Evolutionary conservation across 208 protist genomes (phyloP).

Genomic region (Acanthamoeba triangularis): DNA sequence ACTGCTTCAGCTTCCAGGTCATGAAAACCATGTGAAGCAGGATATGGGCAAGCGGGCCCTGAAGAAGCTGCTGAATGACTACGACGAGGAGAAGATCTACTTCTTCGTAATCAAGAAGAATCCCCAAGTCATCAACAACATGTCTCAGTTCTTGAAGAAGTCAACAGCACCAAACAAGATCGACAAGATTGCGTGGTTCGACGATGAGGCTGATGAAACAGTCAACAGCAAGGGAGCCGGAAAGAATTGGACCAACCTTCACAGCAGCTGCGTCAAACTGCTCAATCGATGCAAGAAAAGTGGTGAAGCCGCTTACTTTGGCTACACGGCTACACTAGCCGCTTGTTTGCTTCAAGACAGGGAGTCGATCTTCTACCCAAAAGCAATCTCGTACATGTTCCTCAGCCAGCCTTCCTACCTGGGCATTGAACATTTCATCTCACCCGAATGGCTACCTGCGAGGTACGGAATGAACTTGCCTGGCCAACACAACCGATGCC

Average conservation of each 20-base stretch:
- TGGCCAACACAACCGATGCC: too few relatives aligned
- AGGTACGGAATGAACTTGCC: too few relatives aligned
- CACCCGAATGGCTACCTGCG: too few relatives aligned
- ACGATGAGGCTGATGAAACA: slow-evolving; percentile 22
- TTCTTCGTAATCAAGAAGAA: slow-evolving; percentile 18
- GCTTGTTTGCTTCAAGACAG: slow-evolving; percentile 1
- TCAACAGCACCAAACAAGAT: neutral
- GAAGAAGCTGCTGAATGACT: neutral
- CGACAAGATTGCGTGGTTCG: neutral
- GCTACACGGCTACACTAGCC: neutral
- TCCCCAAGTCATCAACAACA: neutral
- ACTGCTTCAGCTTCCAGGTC: neutral
- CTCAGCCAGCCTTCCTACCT: too few relatives aligned
- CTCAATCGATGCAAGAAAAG: neutral
- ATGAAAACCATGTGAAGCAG: neutral
- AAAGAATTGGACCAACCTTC: neutral
- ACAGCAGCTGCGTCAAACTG: neutral
- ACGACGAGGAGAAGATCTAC: neutral
- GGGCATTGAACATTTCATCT: too few relatives aligned
- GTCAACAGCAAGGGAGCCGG: neutral
- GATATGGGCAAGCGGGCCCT: neutral
- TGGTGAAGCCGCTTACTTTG: neutral
- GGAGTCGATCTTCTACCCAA: neutral
- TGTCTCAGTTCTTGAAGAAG: neutral
- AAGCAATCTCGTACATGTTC: too few relatives aligned